These are phyloP conservation scores for Volvox reticuliferus DNA, from an alignment of 139 green algal genomes.

Conservation along the genomic window DNA sequence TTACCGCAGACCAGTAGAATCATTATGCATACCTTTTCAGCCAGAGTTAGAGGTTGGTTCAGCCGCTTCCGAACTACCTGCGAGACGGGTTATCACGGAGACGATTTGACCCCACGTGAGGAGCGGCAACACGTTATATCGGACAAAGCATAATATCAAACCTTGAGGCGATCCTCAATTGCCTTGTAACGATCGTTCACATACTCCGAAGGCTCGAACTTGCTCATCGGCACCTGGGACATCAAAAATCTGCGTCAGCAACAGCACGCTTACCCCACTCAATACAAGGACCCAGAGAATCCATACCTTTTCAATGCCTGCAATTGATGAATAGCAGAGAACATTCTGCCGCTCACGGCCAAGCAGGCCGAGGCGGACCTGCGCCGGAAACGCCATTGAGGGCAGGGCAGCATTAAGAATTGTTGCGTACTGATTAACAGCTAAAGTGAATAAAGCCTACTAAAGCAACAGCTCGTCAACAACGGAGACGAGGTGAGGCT, in stretches of 20 bases:
- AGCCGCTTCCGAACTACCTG: slow-evolving; percentile 88
- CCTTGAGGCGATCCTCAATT: slow-evolving; percentile 86
- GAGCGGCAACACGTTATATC: not conserved
- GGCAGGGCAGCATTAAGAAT: too few species aligned
- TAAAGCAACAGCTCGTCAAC: too few species aligned
- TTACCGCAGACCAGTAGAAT: not conserved
- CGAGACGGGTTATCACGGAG: not conserved
- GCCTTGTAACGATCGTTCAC: slow-evolving; percentile 92
- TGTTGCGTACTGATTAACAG: too few species aligned
- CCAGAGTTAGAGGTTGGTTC: slow-evolving; percentile 89
- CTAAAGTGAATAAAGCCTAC: too few species aligned
- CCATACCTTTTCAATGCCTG: slow-evolving; percentile 58
- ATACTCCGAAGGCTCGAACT: slow-evolving; percentile 80
- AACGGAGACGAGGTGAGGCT: too few species aligned
- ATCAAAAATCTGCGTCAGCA: not conserved
- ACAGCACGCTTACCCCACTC: not conserved
- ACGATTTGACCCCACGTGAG: not conserved
- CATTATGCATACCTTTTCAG: slow-evolving; percentile 87
- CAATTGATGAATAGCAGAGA: slow-evolving; percentile 46
- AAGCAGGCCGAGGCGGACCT: slow-evolving; percentile 28
- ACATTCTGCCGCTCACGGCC: slow-evolving; percentile 18
- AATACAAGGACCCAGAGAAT: not conserved
- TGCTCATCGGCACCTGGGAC: slow-evolving; percentile 85
- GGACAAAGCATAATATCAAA: slow-evolving; percentile 46
- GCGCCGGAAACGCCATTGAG: not conserved